These are phyloP conservation scores for Pulchroboletus neoregius DNA, from an alignment of 1,284 basidiomycete genomes.

Conservation along the genomic window DNA sequence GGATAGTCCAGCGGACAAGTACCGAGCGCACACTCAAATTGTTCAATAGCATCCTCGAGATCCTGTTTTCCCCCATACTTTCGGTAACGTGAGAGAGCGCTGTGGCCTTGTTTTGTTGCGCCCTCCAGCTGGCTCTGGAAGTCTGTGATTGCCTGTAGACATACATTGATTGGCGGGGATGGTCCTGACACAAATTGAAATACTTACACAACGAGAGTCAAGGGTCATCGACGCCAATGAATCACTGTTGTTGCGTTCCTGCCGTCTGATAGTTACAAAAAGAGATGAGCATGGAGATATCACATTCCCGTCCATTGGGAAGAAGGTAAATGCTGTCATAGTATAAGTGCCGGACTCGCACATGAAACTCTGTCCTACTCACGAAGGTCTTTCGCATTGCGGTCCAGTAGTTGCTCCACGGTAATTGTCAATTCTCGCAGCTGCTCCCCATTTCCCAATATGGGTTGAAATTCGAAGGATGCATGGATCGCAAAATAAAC, in stretches of 20 bases:
- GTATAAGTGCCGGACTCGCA: too few species aligned
- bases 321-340: too few species aligned
- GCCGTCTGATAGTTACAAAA: background rate
- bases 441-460: slow-evolving; percentile 12
- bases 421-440: background rate
- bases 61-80: background rate
- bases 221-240: background rate
- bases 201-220: too few species aligned
- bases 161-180: too few species aligned
- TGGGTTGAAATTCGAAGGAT: slow-evolving; percentile 11
- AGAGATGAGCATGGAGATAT: background rate
- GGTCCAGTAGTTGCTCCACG: slow-evolving; percentile 5
- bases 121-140: background rate
- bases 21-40: too few species aligned
- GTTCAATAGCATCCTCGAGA: too few species aligned
- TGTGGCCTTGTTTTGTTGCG: slow-evolving; percentile 1
- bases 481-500: slow-evolving; percentile 7
- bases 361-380: background rate
- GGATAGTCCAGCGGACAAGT: too few species aligned
- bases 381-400: background rate
- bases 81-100: background rate
- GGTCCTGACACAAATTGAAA: too few species aligned
- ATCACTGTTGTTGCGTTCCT: background rate
- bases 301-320: too few species aligned
- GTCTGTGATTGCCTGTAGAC: background rate